phyloP scores from a whole-genome alignment of 495 filamentous ascomycete species.

The Daldinia caldariorum region DNA sequence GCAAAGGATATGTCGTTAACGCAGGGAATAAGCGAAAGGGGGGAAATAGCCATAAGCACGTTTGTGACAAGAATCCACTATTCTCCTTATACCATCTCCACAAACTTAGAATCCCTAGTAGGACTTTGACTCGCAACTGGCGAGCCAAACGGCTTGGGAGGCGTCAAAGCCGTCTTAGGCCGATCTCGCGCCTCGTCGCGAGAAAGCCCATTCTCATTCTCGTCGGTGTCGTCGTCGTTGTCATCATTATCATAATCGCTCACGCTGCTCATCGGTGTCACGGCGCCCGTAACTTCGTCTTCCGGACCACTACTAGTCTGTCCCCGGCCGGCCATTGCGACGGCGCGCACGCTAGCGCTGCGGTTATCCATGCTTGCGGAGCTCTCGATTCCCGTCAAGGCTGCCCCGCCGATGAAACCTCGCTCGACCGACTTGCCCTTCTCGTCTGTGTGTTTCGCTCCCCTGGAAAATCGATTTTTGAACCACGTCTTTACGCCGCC shows the following conservation, averaged over 20 bases:
- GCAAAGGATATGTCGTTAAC: neutral
- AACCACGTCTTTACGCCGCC: slow-evolving; percentile 69
- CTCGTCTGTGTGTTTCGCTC: slow-evolving; percentile 46
- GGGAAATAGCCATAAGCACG: neutral
- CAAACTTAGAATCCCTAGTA: slow-evolving; percentile 53
- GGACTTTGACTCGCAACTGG: slow-evolving; percentile 52
- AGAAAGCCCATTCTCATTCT: slow-evolving; percentile 23
- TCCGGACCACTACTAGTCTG: neutral
- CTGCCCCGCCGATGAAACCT: slow-evolving; percentile 61
- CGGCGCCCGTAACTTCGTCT: slow-evolving; percentile 6
- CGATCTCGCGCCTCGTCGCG: slow-evolving; percentile 38
- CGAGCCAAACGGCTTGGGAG: slow-evolving; percentile 28
- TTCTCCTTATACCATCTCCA: slow-evolving; percentile 45
- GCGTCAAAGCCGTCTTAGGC: slow-evolving; percentile 31
- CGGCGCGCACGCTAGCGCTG: slow-evolving; percentile 58
- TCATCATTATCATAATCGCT: slow-evolving; percentile 20
- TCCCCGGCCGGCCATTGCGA: slow-evolving; percentile 59
- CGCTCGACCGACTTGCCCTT: slow-evolving; percentile 47
- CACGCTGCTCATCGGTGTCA: slow-evolving; percentile 13
- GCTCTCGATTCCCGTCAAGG: slow-evolving; percentile 52
- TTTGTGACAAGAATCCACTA: neutral
- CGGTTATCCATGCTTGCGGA: slow-evolving; percentile 48
- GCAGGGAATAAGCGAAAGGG: too few relatives aligned
- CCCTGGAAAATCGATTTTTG: slow-evolving; percentile 62
- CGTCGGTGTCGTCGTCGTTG: neutral